Evolutionary conservation across 371 early-diverging fungal species (phyloP).

Genomic region (Apophysomyces trapeziformis): DNA sequence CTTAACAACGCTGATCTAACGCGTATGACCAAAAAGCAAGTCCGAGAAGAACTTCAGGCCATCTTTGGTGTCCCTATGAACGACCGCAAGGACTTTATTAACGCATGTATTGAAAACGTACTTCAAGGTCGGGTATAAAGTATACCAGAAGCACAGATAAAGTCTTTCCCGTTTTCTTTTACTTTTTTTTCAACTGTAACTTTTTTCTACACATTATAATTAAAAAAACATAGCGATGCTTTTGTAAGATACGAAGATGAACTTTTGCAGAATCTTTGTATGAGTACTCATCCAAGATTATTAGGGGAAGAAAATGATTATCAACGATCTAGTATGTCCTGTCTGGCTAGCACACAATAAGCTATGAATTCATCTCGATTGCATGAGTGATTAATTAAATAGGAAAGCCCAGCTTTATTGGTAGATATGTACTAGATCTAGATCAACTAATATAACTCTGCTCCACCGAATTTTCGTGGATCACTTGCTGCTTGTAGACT

Average conservation of each 20-base stretch:
- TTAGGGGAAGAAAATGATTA: too few relatives aligned
- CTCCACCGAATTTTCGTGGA: constrained; percentile 42
- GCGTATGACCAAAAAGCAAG: constrained; percentile 84
- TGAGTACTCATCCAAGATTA: too few relatives aligned
- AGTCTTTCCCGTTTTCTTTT: neutral
- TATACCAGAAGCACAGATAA: neutral
- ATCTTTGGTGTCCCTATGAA: constrained; percentile 53
- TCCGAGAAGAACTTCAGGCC: constrained; percentile 47
- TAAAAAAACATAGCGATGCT: neutral
- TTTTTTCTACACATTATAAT: neutral
- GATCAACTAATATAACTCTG: too few relatives aligned
- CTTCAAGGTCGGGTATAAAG: constrained; percentile 44
- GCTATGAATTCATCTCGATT: too few relatives aligned
- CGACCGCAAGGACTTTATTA: constrained; percentile 59
- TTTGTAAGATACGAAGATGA: neutral
- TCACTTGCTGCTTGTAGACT: constrained; percentile 48
- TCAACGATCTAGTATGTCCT: too few relatives aligned
- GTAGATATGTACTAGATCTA: too few relatives aligned
- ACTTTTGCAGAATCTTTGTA: too few relatives aligned
- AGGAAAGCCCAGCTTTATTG: too few relatives aligned
- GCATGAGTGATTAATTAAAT: too few relatives aligned
- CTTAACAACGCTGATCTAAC: constrained; percentile 79
- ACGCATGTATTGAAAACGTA: constrained; percentile 51
- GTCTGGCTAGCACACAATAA: too few relatives aligned
- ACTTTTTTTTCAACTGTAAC: neutral